These are phyloP conservation scores for Agrocybe praecox DNA, from an alignment of 768 basidiomycete species.

Conservation along the genomic window DNA sequence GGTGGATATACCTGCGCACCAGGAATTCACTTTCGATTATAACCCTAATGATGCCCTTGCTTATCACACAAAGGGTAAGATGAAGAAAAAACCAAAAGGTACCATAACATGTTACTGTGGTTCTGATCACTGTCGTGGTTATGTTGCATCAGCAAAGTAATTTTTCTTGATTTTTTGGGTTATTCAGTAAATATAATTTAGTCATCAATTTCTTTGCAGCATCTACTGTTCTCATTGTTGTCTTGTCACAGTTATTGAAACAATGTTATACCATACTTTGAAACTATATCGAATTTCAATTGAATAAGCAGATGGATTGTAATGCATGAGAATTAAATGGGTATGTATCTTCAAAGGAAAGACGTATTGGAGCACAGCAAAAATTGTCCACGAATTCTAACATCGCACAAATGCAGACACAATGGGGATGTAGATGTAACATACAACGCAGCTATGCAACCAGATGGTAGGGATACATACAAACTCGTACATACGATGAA, in stretches of 20 bases:
- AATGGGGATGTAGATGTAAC: not conserved
- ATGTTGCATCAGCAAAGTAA: not conserved
- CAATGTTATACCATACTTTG: too few relatives aligned
- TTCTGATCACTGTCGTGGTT: conserved; percentile 13
- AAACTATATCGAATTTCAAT: too few relatives aligned
- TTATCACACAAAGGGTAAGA: conserved; percentile 8
- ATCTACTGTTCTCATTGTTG: too few relatives aligned
- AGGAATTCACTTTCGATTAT: conserved; percentile 70
- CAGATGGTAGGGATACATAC: not conserved
- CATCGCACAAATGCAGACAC: too few relatives aligned
- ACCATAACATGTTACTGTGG: conserved; percentile 13
- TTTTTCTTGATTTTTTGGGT: not conserved
- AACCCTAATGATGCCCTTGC: conserved; percentile 35
- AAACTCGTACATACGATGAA: not conserved
- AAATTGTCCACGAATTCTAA: too few relatives aligned
- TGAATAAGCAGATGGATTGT: too few relatives aligned
- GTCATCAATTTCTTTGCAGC: too few relatives aligned
- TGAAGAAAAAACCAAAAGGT: conserved; percentile 9
- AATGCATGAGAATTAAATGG: too few relatives aligned
- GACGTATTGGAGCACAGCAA: too few relatives aligned
- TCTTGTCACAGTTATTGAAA: too few relatives aligned
- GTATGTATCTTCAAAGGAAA: too few relatives aligned
- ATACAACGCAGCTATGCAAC: not conserved
- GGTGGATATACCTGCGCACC: conserved; percentile 45
- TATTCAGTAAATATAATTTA: too few relatives aligned